These are phyloP conservation scores for Capillidium heterosporum DNA, from an alignment of 371 early-diverging fungal species.

Conservation along the genomic window DNA sequence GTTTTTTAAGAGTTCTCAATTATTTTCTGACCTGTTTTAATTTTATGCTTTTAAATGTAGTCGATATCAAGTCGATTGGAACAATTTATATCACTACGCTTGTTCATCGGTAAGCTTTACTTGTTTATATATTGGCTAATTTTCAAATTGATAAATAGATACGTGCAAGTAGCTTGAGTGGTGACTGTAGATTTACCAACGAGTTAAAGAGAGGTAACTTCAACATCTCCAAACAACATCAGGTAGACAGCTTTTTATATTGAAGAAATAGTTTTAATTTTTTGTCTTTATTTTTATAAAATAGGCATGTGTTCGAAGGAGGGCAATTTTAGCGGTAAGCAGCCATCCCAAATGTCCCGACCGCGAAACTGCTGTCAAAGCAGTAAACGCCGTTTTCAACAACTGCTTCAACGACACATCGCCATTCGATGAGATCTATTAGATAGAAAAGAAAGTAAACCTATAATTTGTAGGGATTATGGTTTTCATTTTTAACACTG, in stretches of 20 bases:
- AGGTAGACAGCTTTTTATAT: constrained; percentile 17
- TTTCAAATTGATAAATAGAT: constrained; percentile 24
- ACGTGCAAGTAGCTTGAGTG: constrained; percentile 77
- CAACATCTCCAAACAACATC: constrained; percentile 75
- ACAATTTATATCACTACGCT: constrained; percentile 72
- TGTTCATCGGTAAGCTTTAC: constrained; percentile 55
- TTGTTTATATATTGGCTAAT: background rate
- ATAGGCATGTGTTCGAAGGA: constrained; percentile 65
- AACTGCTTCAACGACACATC: constrained; percentile 83
- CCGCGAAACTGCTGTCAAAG: constrained; percentile 62
- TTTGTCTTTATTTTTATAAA: no score
- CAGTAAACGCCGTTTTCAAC: constrained; percentile 72
- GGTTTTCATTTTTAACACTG: no score
- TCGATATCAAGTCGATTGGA: constrained; percentile 65
- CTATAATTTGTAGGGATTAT: no score
- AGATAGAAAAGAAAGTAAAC: no score
- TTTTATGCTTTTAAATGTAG: constrained; percentile 6
- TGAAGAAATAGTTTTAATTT: background rate
- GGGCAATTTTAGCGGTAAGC: constrained; percentile 61
- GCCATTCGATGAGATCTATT: constrained; percentile 66
- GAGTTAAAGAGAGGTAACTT: constrained; percentile 65
- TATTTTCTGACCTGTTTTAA: background rate
- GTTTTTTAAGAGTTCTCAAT: background rate
- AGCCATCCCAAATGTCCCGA: constrained; percentile 57
- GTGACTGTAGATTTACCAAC: constrained; percentile 77